Conservation (phyloP, 371 early-diverging fungal genomes). For the Circinella minor region DNA sequence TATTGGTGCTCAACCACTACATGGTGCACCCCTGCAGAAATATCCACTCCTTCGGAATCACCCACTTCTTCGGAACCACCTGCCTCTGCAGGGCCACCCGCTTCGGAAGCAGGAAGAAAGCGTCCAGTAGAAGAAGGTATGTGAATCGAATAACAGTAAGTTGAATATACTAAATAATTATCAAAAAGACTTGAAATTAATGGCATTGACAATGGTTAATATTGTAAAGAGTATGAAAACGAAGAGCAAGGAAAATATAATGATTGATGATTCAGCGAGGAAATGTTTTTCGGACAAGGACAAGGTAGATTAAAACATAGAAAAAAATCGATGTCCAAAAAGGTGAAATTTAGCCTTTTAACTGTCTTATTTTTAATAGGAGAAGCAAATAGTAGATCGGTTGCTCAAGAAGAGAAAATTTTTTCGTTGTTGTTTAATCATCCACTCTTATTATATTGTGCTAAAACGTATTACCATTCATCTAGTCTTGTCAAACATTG, state of each 20-base stretch:
- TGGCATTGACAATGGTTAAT: conserved; percentile 1
- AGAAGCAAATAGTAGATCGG: background rate
- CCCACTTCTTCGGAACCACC: background rate
- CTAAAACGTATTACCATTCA: background rate
- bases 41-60: too few species aligned
- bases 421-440: background rate
- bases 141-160: background rate
- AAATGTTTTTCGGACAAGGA: background rate
- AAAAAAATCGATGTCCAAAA: background rate
- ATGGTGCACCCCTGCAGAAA: too few species aligned
- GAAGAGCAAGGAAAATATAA: background rate
- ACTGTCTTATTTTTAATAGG: conserved; percentile 2
- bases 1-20: too few species aligned
- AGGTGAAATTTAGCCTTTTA: background rate
- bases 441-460: background rate
- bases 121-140: conserved; percentile 2
- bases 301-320: background rate
- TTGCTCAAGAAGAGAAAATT: background rate
- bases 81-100: background rate
- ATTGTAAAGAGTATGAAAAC: background rate
- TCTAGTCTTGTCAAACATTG: background rate
- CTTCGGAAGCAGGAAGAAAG: background rate
- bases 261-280: background rate
- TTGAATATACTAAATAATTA: background rate
- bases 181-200: background rate